phyloP scores from a whole-genome alignment of 345 rosid genomes.

The Citrus maxima region DNA sequence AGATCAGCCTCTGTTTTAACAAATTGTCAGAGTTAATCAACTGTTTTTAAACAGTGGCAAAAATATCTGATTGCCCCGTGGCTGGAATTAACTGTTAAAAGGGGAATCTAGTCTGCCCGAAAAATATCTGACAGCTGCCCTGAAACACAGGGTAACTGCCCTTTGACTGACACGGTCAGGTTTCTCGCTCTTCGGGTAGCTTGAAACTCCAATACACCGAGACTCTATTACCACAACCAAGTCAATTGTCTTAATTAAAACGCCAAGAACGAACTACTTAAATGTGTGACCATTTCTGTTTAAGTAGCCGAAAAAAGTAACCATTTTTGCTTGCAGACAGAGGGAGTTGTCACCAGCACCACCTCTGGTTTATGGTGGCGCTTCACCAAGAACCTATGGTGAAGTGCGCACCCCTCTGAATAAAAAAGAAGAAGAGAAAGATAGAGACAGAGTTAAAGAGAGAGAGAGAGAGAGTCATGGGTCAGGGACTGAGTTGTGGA shows the following conservation, averaged over 20 bases:
- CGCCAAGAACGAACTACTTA: not conserved
- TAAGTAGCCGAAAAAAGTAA: not conserved
- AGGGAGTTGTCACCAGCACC: not conserved
- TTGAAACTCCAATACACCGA: constrained; percentile 33
- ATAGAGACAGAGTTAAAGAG: not conserved
- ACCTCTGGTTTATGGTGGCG: constrained; percentile 43
- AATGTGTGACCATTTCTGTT: not conserved
- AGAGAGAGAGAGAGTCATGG: constrained; percentile 42
- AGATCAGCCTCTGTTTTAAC: no score
- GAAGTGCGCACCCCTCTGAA: constrained; percentile 19
- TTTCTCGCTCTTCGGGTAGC: constrained; percentile 35
- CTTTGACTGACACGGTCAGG: not conserved
- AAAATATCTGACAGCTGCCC: constrained; percentile 2
- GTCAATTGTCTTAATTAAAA: constrained; percentile 16
- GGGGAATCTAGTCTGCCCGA: constrained; percentile 3
- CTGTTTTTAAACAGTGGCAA: not conserved
- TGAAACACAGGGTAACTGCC: not conserved
- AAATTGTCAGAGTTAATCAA: no score
- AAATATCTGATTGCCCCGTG: not conserved
- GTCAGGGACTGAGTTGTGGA: constrained; percentile 88
- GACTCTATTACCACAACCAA: not conserved
- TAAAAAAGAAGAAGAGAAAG: not conserved
- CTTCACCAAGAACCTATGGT: constrained; percentile 48
- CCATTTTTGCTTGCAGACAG: not conserved
- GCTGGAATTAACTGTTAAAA: not conserved